These are phyloP conservation scores for Boletus subparvulus DNA, from an alignment of 768 basidiomycete genomes.

Conservation along the genomic window DNA sequence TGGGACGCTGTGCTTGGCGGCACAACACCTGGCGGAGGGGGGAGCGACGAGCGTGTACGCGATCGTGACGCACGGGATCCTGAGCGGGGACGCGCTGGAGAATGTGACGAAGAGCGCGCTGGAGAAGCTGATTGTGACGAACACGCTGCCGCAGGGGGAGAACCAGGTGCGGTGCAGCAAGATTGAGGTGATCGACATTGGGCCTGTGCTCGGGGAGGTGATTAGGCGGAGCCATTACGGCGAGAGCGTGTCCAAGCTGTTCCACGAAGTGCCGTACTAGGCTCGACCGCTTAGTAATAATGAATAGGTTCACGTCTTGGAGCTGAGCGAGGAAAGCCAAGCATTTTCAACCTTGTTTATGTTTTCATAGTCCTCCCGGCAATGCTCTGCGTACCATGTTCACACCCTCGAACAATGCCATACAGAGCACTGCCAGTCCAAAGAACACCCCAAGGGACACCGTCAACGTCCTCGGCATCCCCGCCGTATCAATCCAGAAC, in stretches of 20 bases:
- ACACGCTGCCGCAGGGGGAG: slow-evolving; percentile 88
- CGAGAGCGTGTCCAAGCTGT: slow-evolving; percentile 87
- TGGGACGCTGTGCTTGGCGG: slow-evolving; percentile 90
- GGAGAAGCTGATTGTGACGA: slow-evolving; percentile 96
- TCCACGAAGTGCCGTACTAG: slow-evolving; percentile 88
- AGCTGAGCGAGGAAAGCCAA: neutral
- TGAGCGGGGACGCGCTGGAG: slow-evolving; percentile 85
- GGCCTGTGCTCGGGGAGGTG: slow-evolving; percentile 92
- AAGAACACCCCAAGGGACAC: slow-evolving; percentile 48
- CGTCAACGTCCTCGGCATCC: slow-evolving; percentile 68
- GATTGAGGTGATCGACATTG: slow-evolving; percentile 93
- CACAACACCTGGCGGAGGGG: slow-evolving; percentile 83
- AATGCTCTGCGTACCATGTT: slow-evolving; percentile 37
- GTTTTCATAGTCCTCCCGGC: slow-evolving; percentile 27
- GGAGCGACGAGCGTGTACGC: slow-evolving; percentile 86
- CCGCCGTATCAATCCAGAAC: slow-evolving; percentile 71
- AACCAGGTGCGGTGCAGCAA: slow-evolving; percentile 72
- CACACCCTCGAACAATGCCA: slow-evolving; percentile 32
- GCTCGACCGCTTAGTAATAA: slow-evolving; percentile 17
- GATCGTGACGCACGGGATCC: slow-evolving; percentile 94
- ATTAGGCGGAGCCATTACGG: slow-evolving; percentile 96
- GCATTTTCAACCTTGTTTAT: slow-evolving; percentile 1
- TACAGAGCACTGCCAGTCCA: slow-evolving; percentile 25
- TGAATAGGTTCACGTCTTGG: neutral
- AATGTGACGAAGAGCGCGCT: slow-evolving; percentile 70